Evolutionary conservation across 2,329 filamentous ascomycete genomes (phyloP), one percentile per base, ranked within the genome.

Genomic region (Paecilomyces fulvus): DNA sequence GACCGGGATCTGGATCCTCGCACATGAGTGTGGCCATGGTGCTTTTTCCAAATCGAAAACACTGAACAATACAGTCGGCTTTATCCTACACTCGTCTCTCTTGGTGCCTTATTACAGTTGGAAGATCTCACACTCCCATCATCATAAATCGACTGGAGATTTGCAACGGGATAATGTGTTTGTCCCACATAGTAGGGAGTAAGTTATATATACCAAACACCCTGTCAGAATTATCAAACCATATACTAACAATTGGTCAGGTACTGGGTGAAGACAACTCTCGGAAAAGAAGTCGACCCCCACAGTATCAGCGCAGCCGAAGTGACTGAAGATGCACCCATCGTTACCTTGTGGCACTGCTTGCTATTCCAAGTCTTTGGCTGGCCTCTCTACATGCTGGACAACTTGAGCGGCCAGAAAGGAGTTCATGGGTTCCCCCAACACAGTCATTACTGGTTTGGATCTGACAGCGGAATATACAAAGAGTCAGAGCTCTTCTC

Each of bases 21-120:
- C 81, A 25, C 86, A 89, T 68, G 86, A 89, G 71, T 86, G 82
- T 69, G 86, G 86, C 54, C 86, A 89, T 69, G 81, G 82, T 17
- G 83, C 85, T 52, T 86, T 89, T 67, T 86, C 82, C 20, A 72
- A 73, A 37, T 68, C 61, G 49, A 43, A 43, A 17, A 43, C 1
- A 9, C 66, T 87, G 58, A 88, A 88, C 68, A 79, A 86, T 63
- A 65, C 76, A 14, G 75, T 84, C 55, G 86, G 86, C 58, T 86
- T 84, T 76, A 66, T 80, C 51, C 70, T 84, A 30, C 86, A 89
- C 77, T 86, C 82, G 14, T 75, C 79, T 56, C 77, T 89, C 49
- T 70, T 86, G 59, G 84, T 87, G 2, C 87, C 87, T 2, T 90
- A 84, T 74, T 88, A 87, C 73, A 83, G 81, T 48, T 89, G 86